Evolutionary conservation across 768 basidiomycete species (phyloP), one percentile per base, ranked within the genome.

Genomic region (Lyophyllum atratum): DNA sequence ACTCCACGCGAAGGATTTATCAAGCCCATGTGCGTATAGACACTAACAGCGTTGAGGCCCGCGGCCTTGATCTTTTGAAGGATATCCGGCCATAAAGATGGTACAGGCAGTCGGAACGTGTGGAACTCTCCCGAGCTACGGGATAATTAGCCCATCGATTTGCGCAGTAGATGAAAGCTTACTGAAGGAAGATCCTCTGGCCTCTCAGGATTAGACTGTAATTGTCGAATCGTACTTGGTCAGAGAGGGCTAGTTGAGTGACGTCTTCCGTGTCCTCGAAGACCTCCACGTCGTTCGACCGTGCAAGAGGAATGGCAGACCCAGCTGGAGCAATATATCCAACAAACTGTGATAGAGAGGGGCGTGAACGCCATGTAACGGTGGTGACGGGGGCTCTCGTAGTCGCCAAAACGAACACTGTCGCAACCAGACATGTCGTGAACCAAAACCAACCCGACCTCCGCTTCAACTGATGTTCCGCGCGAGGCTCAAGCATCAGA

Each of bases 41-140:
- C 81, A 60, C 89, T 90, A 61, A 91, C 73, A 0, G 83, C 83
- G 63, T 93, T 94, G 57, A 94, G 75, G 11, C 92, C 92, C 0
- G 89, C 85, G 4, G 90, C 92, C 64, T 90, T 90, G 57, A 84
- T 76, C 66, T 90, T 93, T 61, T 93, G 86, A 40, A 93, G 80
- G 49, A 93, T 85, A 64, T 93, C 92, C 12, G 84, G 78, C 91
- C 92, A 94, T 54, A 93, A 70, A 3, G 83, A 83, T 15, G 88
- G 90, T 0, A 92, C 87, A 10, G 90, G 92, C 8, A 93, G 72
- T 22, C 90, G 83, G 74, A 90, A 93, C 0, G 90, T 84, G 64
- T 93, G 92, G 68, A 92, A 91, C 69, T 93, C 92, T 55, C 92
- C 92, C 0, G 89, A 90, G 63, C 91, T 92, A 56, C 8, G 39